phyloP scores from a whole-genome alignment of 352 stramenopile species.

The Phytophthora ohioensis region DNA sequence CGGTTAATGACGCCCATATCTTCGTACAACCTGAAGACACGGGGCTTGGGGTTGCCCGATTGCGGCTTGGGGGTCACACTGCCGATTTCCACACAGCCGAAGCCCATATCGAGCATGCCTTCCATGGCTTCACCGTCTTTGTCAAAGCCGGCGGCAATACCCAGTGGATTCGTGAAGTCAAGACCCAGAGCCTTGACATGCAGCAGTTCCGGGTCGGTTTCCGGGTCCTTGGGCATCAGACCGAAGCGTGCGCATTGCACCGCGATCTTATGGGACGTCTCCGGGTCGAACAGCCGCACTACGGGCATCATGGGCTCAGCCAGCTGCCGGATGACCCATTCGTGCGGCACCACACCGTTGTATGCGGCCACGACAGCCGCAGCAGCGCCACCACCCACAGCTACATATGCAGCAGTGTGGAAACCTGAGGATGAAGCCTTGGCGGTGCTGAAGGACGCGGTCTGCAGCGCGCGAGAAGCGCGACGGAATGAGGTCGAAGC shows the following conservation, averaged over 20 bases:
- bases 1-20: slow-evolving; percentile 97
- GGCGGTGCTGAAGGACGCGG: slow-evolving; percentile 28
- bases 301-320: slow-evolving; percentile 85
- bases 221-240: slow-evolving; percentile 70
- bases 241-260: slow-evolving; percentile 83
- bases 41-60: slow-evolving; percentile 95
- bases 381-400: slow-evolving; percentile 57
- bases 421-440: slow-evolving; percentile 22
- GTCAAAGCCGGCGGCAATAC: slow-evolving; percentile 98
- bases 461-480: slow-evolving; percentile 11
- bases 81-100: slow-evolving; percentile 96
- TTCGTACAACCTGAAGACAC: slow-evolving; percentile 96
- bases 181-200: slow-evolving; percentile 67
- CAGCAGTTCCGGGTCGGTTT: slow-evolving; percentile 63
- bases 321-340: slow-evolving; percentile 79
- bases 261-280: slow-evolving; percentile 87
- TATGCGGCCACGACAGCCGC: slow-evolving; percentile 65
- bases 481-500: slow-evolving; percentile 12
- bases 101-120: slow-evolving; percentile 94
- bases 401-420: slow-evolving; percentile 43
- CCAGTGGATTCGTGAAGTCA: slow-evolving; percentile 93
- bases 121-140: slow-evolving; percentile 96
- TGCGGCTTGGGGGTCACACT: slow-evolving; percentile 95
- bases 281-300: slow-evolving; percentile 81
- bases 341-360: slow-evolving; percentile 76